Conservation (phyloP, 2,329 filamentous ascomycete genomes). For the Rhynchosporium graminicola region DNA sequence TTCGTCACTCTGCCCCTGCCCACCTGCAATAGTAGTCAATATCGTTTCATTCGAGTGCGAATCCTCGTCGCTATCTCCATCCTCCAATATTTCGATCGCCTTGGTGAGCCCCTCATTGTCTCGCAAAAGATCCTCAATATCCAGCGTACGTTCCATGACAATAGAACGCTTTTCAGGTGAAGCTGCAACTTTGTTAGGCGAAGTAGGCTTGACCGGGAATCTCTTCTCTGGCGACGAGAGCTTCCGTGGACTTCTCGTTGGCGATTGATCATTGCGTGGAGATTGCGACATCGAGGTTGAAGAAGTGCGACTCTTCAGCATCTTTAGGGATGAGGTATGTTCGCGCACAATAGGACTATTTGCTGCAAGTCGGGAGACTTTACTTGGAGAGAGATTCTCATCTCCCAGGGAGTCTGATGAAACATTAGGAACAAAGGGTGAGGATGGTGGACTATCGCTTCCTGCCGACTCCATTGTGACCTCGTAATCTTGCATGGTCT, state of each 20-base stretch:
- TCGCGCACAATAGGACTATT: conserved; percentile 36
- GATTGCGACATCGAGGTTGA: conserved; percentile 26
- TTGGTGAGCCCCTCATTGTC: conserved; percentile 58
- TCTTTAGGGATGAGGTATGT: conserved; percentile 34
- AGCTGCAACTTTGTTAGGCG: conserved; percentile 23
- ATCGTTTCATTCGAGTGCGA: conserved; percentile 35
- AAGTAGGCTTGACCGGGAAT: conserved; percentile 59
- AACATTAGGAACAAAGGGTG: conserved; percentile 37
- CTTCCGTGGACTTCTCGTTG: conserved; percentile 48
- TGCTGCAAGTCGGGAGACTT: conserved; percentile 27
- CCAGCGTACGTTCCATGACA: conserved; percentile 30
- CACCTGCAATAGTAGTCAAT: conserved; percentile 35
- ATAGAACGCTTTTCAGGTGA: conserved; percentile 40
- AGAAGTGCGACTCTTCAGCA: conserved; percentile 37
- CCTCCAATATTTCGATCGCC: conserved; percentile 64
- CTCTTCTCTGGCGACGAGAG: conserved; percentile 54
- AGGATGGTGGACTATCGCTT: conserved; percentile 36
- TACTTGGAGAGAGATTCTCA: conserved; percentile 39
- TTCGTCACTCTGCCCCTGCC: conserved; percentile 41
- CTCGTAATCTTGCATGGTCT: conserved; percentile 31
- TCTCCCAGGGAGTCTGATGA: conserved; percentile 27
- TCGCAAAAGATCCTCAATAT: conserved; percentile 53
- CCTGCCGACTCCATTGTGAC: conserved; percentile 32
- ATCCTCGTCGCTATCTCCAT: conserved; percentile 43
- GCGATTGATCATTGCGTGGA: conserved; percentile 28